phyloP scores from a whole-genome alignment of 306 rosid species.

The Rosa rugosa region DNA sequence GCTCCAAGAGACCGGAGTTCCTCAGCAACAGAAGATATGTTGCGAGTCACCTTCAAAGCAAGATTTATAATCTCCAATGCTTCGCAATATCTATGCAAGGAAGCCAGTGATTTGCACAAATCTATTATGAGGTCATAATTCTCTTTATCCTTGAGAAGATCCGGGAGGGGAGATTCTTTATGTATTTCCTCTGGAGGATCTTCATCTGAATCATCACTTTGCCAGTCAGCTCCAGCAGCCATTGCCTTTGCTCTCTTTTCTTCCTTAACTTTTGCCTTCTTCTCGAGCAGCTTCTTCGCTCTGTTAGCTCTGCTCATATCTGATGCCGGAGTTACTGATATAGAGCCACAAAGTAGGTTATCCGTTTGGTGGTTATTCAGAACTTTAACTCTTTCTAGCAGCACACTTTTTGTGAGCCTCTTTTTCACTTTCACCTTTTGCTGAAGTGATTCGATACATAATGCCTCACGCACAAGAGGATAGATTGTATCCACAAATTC shows the following conservation, averaged over 20 bases:
- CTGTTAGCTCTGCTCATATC: constrained; percentile 76
- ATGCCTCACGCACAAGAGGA: constrained; percentile 45
- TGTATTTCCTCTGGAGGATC: constrained; percentile 54
- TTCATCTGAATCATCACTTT: constrained; percentile 72
- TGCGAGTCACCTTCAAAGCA: constrained; percentile 56
- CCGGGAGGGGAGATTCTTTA: constrained; percentile 60
- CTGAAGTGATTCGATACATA: constrained; percentile 36
- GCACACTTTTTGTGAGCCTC: constrained; percentile 66
- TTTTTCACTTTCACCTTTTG: constrained; percentile 57
- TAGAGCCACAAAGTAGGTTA: constrained; percentile 60
- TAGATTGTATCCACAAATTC: constrained; percentile 44
- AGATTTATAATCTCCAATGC: constrained; percentile 79
- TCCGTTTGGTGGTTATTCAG: constrained; percentile 52
- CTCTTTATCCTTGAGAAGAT: constrained; percentile 69
- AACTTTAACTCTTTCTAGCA: constrained; percentile 60
- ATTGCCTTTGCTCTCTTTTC: constrained; percentile 65
- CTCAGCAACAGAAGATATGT: constrained; percentile 54
- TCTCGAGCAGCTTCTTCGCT: constrained; percentile 69
- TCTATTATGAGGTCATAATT: constrained; percentile 63
- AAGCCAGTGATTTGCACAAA: constrained; percentile 81
- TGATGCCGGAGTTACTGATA: constrained; percentile 63
- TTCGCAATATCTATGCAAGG: constrained; percentile 69
- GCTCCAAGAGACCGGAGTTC: constrained; percentile 86
- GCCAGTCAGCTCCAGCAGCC: constrained; percentile 74
- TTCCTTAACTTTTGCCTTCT: constrained; percentile 63